Percentiles rank a stretch among this genome's conserved stretches.
phyloP scores from a whole-genome alignment of 148 eudicot genomes.

The Nyssa sinensis region DNA sequence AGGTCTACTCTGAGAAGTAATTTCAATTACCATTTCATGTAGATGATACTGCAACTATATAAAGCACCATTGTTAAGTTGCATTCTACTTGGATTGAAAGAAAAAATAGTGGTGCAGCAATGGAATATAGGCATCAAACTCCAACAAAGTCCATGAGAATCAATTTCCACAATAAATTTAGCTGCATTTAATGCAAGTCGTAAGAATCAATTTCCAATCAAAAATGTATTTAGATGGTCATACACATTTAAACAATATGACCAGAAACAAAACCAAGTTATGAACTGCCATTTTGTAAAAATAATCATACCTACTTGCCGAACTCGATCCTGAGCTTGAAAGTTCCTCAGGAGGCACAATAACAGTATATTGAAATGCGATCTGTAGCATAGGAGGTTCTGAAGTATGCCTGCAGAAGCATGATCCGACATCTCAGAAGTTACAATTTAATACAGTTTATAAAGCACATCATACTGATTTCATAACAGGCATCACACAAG shows the following conservation, averaged over 20 bases:
- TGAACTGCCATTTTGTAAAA: not conserved
- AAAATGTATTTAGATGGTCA: not conserved
- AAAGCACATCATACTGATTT: not conserved
- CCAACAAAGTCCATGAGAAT: slow-evolving; percentile 7
- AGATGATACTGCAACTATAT: not conserved
- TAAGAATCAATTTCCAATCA: not conserved
- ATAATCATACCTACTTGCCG: slow-evolving; percentile 70
- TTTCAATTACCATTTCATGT: not conserved
- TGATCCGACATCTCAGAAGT: slow-evolving; percentile 4
- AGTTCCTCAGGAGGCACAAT: slow-evolving; percentile 88
- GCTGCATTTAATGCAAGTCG: not conserved
- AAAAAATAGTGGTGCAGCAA: not conserved
- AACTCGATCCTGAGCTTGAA: slow-evolving; percentile 50
- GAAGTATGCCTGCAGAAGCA: slow-evolving; percentile 55
- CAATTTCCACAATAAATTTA: not conserved
- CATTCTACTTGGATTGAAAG: not conserved
- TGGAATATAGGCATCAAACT: not conserved
- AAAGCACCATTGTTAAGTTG: not conserved
- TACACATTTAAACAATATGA: not conserved
- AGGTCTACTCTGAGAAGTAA: not conserved
- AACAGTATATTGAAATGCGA: slow-evolving; percentile 94
- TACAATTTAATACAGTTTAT: not conserved
- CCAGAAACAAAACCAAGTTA: slow-evolving; percentile 1
- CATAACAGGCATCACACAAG: not conserved
- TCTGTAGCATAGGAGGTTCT: slow-evolving; percentile 83